Conservation (phyloP, 2,329 filamentous ascomycete genomes). For the Pseudogymnoascus sp. region DNA sequence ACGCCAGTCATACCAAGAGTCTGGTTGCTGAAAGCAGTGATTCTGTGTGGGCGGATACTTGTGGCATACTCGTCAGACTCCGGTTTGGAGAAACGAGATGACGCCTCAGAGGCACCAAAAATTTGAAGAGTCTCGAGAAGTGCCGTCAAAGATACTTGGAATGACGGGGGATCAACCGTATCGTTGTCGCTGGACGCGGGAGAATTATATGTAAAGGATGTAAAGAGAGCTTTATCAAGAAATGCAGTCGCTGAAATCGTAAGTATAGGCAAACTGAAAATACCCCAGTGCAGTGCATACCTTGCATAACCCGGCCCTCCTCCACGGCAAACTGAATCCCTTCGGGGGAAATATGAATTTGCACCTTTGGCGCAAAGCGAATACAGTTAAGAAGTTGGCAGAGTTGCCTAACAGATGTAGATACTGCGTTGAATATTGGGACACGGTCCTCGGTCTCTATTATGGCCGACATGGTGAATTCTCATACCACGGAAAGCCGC, state of each 20-base stretch:
- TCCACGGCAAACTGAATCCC: conserved; percentile 84
- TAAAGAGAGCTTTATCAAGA: conserved; percentile 82
- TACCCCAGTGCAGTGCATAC: conserved; percentile 36
- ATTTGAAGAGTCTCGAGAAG: conserved; percentile 93
- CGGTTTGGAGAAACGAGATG: conserved; percentile 48
- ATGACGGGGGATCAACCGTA: conserved; percentile 50
- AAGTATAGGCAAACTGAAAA: conserved; percentile 13
- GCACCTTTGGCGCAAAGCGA: conserved; percentile 47
- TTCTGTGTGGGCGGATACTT: conserved; percentile 53
- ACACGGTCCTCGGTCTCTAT: conserved; percentile 25
- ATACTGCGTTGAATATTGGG: conserved; percentile 65
- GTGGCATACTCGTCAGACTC: conserved; percentile 55
- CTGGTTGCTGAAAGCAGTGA: conserved; percentile 75
- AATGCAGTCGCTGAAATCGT: conserved; percentile 59
- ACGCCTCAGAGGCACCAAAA: conserved; percentile 73
- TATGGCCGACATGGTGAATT: conserved; percentile 25
- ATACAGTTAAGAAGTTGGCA: conserved; percentile 55
- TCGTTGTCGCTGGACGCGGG: conserved; percentile 32
- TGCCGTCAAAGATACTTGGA: conserved; percentile 79
- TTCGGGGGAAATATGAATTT: conserved; percentile 72
- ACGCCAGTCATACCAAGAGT: conserved; percentile 76
- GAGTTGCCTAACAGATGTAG: conserved; percentile 69
- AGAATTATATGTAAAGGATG: conserved; percentile 66
- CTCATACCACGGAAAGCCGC: not conserved
- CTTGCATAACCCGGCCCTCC: conserved; percentile 86